phyloP scores from a whole-genome alignment of 352 stramenopile species.

The Globisporangium polare region DNA sequence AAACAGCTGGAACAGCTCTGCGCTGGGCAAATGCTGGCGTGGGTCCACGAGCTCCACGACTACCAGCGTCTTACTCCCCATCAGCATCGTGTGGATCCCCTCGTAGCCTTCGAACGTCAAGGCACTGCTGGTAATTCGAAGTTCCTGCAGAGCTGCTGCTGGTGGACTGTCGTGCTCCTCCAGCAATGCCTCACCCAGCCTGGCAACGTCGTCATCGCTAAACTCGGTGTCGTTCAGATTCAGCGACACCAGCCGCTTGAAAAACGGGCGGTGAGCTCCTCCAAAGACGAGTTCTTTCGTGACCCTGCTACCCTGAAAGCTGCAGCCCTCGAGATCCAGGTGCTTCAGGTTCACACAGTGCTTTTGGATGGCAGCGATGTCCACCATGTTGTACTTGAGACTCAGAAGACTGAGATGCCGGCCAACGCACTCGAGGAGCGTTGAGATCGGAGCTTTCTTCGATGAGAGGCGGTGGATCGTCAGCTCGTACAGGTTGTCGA shows the following conservation, averaged over 20 bases:
- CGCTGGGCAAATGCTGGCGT: not conserved
- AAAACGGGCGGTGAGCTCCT: not conserved
- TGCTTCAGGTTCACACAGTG: slow-evolving; percentile 8
- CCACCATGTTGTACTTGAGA: slow-evolving; percentile 8
- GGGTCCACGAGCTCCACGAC: slow-evolving; percentile 1
- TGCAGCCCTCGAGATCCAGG: slow-evolving; percentile 9
- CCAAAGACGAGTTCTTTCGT: not conserved
- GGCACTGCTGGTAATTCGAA: not conserved
- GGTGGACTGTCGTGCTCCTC: not conserved
- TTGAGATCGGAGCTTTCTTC: slow-evolving; percentile 9
- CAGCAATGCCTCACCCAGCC: not conserved
- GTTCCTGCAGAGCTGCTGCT: not conserved
- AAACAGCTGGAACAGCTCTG: not conserved
- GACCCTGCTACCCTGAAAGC: not conserved
- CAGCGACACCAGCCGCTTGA: not conserved
- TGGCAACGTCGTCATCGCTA: not conserved
- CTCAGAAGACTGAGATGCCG: slow-evolving; percentile 1
- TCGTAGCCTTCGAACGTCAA: not conserved
- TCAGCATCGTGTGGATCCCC: slow-evolving; percentile 1
- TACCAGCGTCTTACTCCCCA: not conserved
- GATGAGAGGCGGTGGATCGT: slow-evolving; percentile 6
- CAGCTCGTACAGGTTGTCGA: slow-evolving; percentile 3
- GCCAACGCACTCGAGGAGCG: slow-evolving; percentile 3
- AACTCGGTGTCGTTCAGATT: slow-evolving; percentile 5
- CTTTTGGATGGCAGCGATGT: not conserved